Evolutionary conservation across 805 yeast genomes (phyloP).

Genomic region (Yamadazyma endophytica): DNA sequence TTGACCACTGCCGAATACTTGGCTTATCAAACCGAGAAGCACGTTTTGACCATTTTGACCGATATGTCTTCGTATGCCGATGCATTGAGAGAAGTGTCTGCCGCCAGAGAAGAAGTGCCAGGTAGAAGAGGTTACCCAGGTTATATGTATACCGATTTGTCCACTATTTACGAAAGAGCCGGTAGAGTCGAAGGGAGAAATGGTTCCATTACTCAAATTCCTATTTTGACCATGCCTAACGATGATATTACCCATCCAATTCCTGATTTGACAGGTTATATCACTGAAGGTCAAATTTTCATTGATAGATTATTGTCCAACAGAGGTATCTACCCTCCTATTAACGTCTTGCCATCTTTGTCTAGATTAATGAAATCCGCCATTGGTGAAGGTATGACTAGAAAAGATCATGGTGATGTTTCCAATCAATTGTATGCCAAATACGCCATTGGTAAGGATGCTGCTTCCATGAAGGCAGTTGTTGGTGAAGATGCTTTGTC

Average conservation of each 20-base stretch:
- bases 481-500: constrained; percentile 99
- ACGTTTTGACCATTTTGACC: constrained; percentile 94
- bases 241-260: constrained; percentile 99
- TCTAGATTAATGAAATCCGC: constrained; percentile 99
- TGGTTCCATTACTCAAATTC: constrained; percentile 98
- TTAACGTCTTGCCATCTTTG: constrained; percentile 94
- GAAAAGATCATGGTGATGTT: constrained; percentile 99
- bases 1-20: constrained; percentile 97
- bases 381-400: constrained; percentile 99
- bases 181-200: constrained; percentile 99
- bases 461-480: constrained; percentile 99
- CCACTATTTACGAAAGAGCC: constrained; percentile 98
- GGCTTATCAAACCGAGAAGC: constrained; percentile 99
- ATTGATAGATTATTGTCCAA: constrained; percentile 94
- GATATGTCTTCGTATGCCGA: constrained; percentile 99
- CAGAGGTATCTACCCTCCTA: constrained; percentile 98
- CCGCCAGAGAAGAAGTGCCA: constrained; percentile 99
- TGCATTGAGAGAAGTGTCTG: constrained; percentile 98
- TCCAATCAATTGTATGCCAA: constrained; percentile 98
- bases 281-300: constrained; percentile 98
- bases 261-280: constrained; percentile 99
- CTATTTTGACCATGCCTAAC: constrained; percentile 98
- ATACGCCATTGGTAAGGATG: constrained; percentile 99
- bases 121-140: constrained; percentile 99
- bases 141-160: constrained; percentile 99